phyloP scores from a whole-genome alignment of 2,329 filamentous ascomycete species.

The Colletotrichum zoysiae region DNA sequence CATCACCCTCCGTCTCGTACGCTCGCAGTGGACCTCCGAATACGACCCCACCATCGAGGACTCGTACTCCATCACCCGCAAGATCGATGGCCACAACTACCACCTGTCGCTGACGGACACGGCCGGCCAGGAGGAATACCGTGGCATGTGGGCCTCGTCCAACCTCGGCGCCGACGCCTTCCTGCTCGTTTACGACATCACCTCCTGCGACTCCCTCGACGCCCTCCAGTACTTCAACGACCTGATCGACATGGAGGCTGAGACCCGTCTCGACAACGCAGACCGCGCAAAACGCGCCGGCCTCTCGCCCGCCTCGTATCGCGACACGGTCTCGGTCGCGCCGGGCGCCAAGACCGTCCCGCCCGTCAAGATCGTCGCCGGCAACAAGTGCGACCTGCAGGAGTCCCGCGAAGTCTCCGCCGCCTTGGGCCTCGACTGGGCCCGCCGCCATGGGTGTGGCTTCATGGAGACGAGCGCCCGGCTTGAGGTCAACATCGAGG shows the following conservation, averaged over 20 bases:
- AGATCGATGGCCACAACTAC: constrained; percentile 84
- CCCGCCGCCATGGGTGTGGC: constrained; percentile 77
- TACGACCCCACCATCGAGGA: constrained; percentile 87
- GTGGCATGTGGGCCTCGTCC: constrained; percentile 84
- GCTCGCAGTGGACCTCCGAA: constrained; percentile 86
- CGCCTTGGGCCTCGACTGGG: constrained; percentile 81
- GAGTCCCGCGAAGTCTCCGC: constrained; percentile 77
- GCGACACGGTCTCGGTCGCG: constrained; percentile 48
- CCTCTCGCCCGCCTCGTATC: constrained; percentile 49
- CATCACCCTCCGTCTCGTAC: constrained; percentile 85
- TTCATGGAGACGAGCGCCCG: constrained; percentile 92
- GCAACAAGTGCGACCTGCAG: constrained; percentile 88
- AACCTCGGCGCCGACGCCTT: constrained; percentile 87
- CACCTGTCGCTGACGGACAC: constrained; percentile 85
- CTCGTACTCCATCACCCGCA: constrained; percentile 85
- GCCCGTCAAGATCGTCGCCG: constrained; percentile 85
- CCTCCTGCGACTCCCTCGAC: constrained; percentile 74
- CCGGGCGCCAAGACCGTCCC: constrained; percentile 67
- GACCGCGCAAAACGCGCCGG: constrained; percentile 62
- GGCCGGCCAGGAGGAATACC: constrained; percentile 91
- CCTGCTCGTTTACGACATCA: constrained; percentile 90
- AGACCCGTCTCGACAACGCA: constrained; percentile 75
- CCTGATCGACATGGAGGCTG: constrained; percentile 85
- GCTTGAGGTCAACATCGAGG: constrained; percentile 89
- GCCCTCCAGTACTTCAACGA: constrained; percentile 84